phyloP scores from a whole-genome alignment of 1,284 basidiomycete genomes.

The Rhodotorula sp. region DNA sequence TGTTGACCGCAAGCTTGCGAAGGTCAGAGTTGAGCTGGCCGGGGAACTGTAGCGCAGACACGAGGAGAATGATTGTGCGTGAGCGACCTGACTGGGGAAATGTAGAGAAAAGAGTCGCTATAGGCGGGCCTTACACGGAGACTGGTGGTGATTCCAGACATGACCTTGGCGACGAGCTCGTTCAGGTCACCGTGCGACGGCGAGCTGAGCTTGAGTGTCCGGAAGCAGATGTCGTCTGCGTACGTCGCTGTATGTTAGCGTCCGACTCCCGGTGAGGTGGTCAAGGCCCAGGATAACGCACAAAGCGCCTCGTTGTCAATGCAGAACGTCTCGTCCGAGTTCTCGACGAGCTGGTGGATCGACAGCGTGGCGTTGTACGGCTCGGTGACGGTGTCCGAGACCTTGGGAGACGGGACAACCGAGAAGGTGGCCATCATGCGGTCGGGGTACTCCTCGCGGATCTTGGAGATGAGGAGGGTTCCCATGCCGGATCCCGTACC shows the following conservation, averaged over 20 bases:
- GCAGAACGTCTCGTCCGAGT: constrained; percentile 45
- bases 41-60: constrained; percentile 68
- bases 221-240: constrained; percentile 86
- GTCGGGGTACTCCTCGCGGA: constrained; percentile 61
- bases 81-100: too few relatives aligned
- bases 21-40: constrained; percentile 96
- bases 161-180: constrained; percentile 94
- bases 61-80: background rate
- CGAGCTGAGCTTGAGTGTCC: constrained; percentile 87
- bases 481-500: constrained; percentile 65
- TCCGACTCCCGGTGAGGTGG: too few relatives aligned
- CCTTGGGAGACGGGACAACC: constrained; percentile 62
- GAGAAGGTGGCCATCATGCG: constrained; percentile 65
- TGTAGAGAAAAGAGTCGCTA: background rate
- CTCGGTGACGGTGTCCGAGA: constrained; percentile 56
- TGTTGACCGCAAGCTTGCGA: constrained; percentile 92
- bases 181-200: constrained; percentile 96
- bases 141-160: constrained; percentile 95
- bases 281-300: too few relatives aligned
- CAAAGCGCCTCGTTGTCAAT: constrained; percentile 18
- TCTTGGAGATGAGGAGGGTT: constrained; percentile 62
- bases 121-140: constrained; percentile 56
- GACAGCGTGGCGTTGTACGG: constrained; percentile 64
- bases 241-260: too few relatives aligned
- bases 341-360: constrained; percentile 62